Percentiles rank a stretch among this genome's conserved stretches.
Evolutionary conservation across 1,139 yeast genomes (phyloP).

Genomic region (Nematodospora anomalae): DNA sequence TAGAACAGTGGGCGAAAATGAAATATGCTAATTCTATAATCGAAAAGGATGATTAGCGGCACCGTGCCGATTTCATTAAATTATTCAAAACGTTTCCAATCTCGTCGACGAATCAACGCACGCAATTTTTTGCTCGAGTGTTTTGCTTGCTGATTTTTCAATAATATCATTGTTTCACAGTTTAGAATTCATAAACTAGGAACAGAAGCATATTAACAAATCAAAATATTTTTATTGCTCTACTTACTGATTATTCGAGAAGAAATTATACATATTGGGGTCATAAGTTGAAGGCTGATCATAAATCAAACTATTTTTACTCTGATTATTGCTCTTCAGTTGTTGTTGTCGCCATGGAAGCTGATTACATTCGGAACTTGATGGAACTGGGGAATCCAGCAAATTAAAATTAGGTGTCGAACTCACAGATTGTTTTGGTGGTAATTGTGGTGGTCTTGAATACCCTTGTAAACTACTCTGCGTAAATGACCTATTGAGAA

Average conservation of each 20-base stretch:
- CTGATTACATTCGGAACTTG: conserved; percentile 1
- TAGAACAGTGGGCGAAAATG: too few species aligned
- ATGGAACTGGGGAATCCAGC: conserved; percentile 5
- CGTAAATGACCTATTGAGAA: not conserved
- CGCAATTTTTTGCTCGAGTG: too few species aligned
- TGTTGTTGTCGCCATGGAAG: conserved; percentile 7
- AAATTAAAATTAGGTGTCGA: conserved; percentile 5
- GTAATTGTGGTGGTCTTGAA: conserved; percentile 21
- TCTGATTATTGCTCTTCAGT: conserved; percentile 10
- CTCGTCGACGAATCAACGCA: too few species aligned
- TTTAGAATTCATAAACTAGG: too few species aligned
- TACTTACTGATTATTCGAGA: conserved; percentile 19
- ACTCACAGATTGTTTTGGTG: conserved; percentile 19
- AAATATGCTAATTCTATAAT: too few species aligned
- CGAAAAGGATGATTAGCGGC: too few species aligned
- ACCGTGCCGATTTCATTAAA: too few species aligned
- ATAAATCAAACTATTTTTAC: conserved; percentile 33
- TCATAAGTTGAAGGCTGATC: conserved; percentile 50
- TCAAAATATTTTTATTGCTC: too few species aligned
- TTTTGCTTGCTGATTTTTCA: too few species aligned
- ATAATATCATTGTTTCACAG: too few species aligned
- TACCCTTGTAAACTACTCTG: conserved; percentile 8
- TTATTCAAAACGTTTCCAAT: too few species aligned
- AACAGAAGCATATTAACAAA: too few species aligned
- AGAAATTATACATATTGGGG: conserved; percentile 49